These are phyloP conservation scores for Leccinum laetum DNA, from an alignment of 1,284 basidiomycete species.

Conservation along the genomic window DNA sequence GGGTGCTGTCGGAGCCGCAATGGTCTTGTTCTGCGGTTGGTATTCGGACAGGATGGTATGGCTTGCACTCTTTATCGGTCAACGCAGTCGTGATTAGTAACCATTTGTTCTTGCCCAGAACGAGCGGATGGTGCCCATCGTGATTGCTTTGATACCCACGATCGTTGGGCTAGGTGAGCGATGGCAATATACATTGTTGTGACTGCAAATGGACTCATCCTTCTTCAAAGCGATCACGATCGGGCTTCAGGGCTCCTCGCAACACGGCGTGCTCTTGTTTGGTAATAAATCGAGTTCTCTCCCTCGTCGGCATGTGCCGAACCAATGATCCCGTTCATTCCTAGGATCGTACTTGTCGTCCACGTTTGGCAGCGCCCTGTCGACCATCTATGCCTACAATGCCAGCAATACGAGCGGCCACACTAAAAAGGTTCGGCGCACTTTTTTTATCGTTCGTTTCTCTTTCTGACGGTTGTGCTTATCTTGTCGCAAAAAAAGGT, in stretches of 20 bases:
- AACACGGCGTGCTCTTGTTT: conserved; percentile 59
- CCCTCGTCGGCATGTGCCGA: neutral
- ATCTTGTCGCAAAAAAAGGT: conserved; percentile 20
- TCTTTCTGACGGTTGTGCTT: neutral
- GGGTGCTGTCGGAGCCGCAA: conserved; percentile 51
- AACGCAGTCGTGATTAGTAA: neutral
- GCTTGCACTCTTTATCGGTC: neutral
- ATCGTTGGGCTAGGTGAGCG: conserved; percentile 53
- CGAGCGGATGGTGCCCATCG: conserved; percentile 65
- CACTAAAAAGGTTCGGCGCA: conserved; percentile 57
- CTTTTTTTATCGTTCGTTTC: neutral
- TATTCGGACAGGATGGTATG: conserved; percentile 61
- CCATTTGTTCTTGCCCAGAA: conserved; percentile 34
- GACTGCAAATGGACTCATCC: neutral
- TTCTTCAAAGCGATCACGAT: conserved; percentile 49
- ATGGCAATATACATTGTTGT: neutral
- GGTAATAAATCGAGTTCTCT: conserved; percentile 36
- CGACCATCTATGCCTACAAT: conserved; percentile 66
- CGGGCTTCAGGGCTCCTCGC: conserved; percentile 47
- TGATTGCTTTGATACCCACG: conserved; percentile 60
- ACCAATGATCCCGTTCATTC: neutral
- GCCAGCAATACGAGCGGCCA: conserved; percentile 67
- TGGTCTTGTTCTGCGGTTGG: conserved; percentile 57
- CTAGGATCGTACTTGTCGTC: conserved; percentile 56
- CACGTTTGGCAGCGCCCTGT: conserved; percentile 60